Evolutionary conservation across 768 basidiomycete genomes (phyloP), one percentile per base, ranked within the genome.

Genomic region (Leucosporidium scottii): DNA sequence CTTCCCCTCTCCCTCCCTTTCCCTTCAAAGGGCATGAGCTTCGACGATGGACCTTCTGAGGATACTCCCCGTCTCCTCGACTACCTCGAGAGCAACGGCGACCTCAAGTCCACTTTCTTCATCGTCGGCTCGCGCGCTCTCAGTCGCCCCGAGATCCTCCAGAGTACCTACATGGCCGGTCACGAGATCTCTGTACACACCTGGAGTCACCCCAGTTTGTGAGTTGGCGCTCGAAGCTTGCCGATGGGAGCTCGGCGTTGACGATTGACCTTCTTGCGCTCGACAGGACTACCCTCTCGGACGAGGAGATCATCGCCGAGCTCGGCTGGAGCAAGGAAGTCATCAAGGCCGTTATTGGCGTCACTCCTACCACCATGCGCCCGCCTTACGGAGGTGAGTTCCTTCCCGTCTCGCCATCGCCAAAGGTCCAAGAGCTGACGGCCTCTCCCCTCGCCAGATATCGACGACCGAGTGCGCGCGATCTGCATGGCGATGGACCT

Each of bases 311-410:
- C 55, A 74, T 78, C 13, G 76, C 78, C 65, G 90, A 93, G 77
- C 81, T 94, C 49, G 90, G 89, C 4, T 94, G 90, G 90, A 83
- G 87, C 13, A 88, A 84, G 79, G 87, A 93, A 79, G 82, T 87
- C 66, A 92, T 94, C 79, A 86, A 86, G 76, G 89, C 92, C 75
- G 83, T 88, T 53, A 80, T 86, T 31, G 91, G 81, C 65, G 80
- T 82, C 17, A 80, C 88, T 0, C 90, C 90, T 27, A 85, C 85
- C 71, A 50, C 58, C 13, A 59, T 59, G 58, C 82, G 90, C 61
- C 89, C 90, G 47, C 90, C 90, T 54, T 93, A 81, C 74, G 88
- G 88, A 69, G 34, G 34, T 36, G 34, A 12, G 34, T 36, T 12
- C 34, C 12, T 36, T 36, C 34, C 12, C 12, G 6, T 36, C n/a